A percentile compares a stretch with the other conserved stretches of the same genome.
Conservation (phyloP, 2,329 filamentous ascomycete species). For the Colletotrichum euphorbiae region DNA sequence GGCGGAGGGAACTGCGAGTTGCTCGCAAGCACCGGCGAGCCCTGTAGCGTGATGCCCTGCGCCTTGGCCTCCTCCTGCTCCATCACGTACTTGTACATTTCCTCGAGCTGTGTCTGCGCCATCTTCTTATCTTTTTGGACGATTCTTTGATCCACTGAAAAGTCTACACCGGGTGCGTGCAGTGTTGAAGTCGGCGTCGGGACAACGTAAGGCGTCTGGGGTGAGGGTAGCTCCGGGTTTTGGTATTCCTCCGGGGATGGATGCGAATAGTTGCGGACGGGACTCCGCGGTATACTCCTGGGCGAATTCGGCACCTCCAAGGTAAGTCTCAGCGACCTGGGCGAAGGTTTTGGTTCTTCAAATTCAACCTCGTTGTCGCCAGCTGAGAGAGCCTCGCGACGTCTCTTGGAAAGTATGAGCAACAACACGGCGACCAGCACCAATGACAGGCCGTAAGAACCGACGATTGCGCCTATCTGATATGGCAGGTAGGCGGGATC, state of each 20-base stretch:
- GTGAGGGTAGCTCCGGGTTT: constrained; percentile 47
- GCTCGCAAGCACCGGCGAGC: constrained; percentile 51
- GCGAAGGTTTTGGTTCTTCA: constrained; percentile 44
- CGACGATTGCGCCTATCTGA: constrained; percentile 86
- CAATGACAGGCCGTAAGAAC: constrained; percentile 83
- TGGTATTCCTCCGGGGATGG: constrained; percentile 56
- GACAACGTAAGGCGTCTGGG: constrained; percentile 55
- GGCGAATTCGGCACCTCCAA: constrained; percentile 42
- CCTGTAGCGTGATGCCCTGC: constrained; percentile 63
- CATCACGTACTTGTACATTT: constrained; percentile 92
- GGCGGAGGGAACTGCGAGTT: constrained; percentile 44
- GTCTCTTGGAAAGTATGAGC: constrained; percentile 68
- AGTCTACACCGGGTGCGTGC: constrained; percentile 70
- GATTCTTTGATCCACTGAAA: constrained; percentile 80
- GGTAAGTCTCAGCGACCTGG: constrained; percentile 42
- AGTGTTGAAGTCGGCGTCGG: constrained; percentile 62
- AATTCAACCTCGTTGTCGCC: constrained; percentile 65
- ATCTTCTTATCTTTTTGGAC: constrained; percentile 79
- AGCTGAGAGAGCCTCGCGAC: constrained; percentile 63
- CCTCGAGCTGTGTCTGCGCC: constrained; percentile 86
- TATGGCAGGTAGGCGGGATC: constrained; percentile 74
- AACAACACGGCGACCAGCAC: constrained; percentile 77
- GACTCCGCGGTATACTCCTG: constrained; percentile 43
- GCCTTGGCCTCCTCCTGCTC: constrained; percentile 82
- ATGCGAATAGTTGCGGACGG: constrained; percentile 63